phyloP scores from a whole-genome alignment of 768 basidiomycete genomes.

The Butyriboletus loyo region DNA sequence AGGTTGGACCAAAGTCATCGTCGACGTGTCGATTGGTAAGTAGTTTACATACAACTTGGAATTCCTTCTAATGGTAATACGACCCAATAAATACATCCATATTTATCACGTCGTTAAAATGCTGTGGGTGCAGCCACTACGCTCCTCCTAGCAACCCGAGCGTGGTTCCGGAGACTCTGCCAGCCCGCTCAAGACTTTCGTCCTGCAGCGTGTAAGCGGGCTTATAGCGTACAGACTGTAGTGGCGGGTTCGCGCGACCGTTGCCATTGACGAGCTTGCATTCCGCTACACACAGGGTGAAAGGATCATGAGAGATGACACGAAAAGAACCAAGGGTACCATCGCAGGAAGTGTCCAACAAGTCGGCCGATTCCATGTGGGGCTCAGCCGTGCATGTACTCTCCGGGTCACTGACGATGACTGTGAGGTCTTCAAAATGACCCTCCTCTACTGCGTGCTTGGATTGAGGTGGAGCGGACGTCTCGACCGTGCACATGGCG shows the following conservation, averaged over 20 bases:
- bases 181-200: conserved; percentile 69
- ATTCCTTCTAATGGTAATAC: not conserved
- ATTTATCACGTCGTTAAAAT: not conserved
- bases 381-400: conserved; percentile 18
- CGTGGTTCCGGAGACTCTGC: conserved; percentile 42
- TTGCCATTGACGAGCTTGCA: conserved; percentile 1
- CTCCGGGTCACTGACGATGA: conserved; percentile 21
- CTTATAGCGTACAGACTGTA: conserved; percentile 43
- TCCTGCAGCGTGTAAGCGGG: conserved; percentile 84
- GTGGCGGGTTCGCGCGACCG: not conserved
- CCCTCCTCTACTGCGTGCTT: not conserved
- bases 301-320: conserved; percentile 23
- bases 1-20: too few relatives aligned
- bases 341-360: not conserved
- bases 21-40: too few relatives aligned
- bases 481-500: conserved; percentile 16
- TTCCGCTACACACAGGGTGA: conserved; percentile 16
- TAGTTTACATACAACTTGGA: not conserved
- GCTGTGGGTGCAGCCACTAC: not conserved
- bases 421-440: conserved; percentile 4
- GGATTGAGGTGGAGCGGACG: not conserved
- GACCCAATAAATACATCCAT: not conserved
- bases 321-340: conserved; percentile 9
- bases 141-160: conserved; percentile 6
- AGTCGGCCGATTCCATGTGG: not conserved